These are phyloP conservation scores for Coprinellus aureogranulatus DNA, from an alignment of 768 basidiomycete genomes.

Conservation along the genomic window DNA sequence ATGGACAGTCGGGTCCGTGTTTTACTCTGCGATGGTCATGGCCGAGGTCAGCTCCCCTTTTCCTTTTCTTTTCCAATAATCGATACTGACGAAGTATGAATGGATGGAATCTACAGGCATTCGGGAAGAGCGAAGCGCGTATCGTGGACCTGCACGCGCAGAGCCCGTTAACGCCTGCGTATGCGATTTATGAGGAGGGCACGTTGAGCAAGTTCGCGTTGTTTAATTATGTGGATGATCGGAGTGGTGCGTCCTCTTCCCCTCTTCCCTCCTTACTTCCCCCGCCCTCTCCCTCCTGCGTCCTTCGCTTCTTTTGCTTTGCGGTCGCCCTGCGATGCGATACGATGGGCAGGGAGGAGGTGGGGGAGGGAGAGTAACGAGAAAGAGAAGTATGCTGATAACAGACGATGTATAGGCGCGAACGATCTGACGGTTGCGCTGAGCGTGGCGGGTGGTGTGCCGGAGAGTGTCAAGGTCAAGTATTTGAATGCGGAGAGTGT, in stretches of 20 bases:
- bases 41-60: constrained; percentile 50
- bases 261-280: no score
- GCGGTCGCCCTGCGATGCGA: no score
- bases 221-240: constrained; percentile 53
- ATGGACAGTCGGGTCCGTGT: constrained; percentile 77
- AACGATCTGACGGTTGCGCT: constrained; percentile 53
- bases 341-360: no score
- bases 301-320: no score
- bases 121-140: constrained; percentile 60
- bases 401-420: constrained; percentile 57
- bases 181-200: constrained; percentile 73
- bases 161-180: constrained; percentile 55
- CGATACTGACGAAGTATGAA: no score
- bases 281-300: no score
- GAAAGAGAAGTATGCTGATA: no score
- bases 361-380: no score
- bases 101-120: constrained; percentile 2
- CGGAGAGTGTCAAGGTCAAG: constrained; percentile 48
- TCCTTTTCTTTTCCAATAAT: no score
- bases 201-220: constrained; percentile 59
- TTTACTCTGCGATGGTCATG: constrained; percentile 69
- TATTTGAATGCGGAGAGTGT: constrained; percentile 59
- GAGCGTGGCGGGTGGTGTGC: constrained; percentile 45
- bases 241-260: no score
- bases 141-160: constrained; percentile 64